Percentiles rank a stretch among this genome's conserved stretches.
phyloP scores from a whole-genome alignment of 768 basidiomycete species.

The Russula vinacea region DNA sequence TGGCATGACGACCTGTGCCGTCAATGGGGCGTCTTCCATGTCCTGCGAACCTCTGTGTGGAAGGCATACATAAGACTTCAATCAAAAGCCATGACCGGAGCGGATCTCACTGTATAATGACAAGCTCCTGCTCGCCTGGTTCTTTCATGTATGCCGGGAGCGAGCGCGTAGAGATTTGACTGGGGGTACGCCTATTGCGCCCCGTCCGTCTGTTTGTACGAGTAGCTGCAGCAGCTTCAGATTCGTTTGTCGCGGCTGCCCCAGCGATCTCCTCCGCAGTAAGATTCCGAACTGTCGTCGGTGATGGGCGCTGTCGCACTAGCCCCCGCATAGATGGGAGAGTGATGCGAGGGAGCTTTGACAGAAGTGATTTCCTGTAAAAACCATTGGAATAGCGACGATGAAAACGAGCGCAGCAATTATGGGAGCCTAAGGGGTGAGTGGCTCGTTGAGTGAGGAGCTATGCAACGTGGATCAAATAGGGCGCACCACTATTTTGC shows the following conservation, averaged over 20 bases:
- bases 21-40: slow-evolving; percentile 51
- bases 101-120: slow-evolving; percentile 51
- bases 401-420: slow-evolving; percentile 22
- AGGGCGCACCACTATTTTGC: slow-evolving; percentile 13
- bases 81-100: background rate
- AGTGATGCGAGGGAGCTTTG: slow-evolving; percentile 1
- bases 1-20: slow-evolving; percentile 40
- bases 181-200: slow-evolving; percentile 60
- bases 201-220: slow-evolving; percentile 35
- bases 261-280: slow-evolving; percentile 29
- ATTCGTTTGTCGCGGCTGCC: slow-evolving; percentile 9
- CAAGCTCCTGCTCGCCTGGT: slow-evolving; percentile 78
- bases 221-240: slow-evolving; percentile 7
- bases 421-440: slow-evolving; percentile 21
- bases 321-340: background rate
- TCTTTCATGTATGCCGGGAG: slow-evolving; percentile 81
- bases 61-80: slow-evolving; percentile 8
- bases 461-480: background rate
- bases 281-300: slow-evolving; percentile 21
- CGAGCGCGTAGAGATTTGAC: slow-evolving; percentile 75
- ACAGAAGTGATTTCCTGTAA: slow-evolving; percentile 1
- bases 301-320: background rate
- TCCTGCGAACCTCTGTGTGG: slow-evolving; percentile 48
- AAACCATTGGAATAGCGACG: slow-evolving; percentile 5
- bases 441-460: background rate